Percentiles rank a stretch among this genome's conserved stretches.
Evolutionary conservation across 129 eudicot species (phyloP).

Genomic region (Ambrosia artemisiifolia): DNA sequence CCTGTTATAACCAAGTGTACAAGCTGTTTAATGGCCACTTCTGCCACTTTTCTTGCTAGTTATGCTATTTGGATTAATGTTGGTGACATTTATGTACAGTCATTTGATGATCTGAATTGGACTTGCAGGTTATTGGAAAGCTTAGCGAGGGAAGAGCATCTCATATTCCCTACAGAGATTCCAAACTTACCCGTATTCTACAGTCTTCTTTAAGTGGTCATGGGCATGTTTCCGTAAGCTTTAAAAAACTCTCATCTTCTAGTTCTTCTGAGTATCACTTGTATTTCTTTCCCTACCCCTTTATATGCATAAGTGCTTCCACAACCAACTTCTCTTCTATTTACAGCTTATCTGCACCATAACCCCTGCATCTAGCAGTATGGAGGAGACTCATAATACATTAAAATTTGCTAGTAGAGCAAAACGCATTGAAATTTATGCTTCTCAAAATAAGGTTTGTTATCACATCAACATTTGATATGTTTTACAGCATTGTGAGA

Average conservation of each 20-base stretch:
- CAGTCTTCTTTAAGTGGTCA: slow-evolving; percentile 98
- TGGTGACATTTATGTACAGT: slow-evolving; percentile 6
- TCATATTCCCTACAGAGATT: slow-evolving; percentile 96
- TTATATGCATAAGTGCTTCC: background rate
- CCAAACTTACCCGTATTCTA: slow-evolving; percentile 93
- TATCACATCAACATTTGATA: slow-evolving; percentile 10
- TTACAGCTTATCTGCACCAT: slow-evolving; percentile 93
- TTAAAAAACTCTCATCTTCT: background rate
- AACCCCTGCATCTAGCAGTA: slow-evolving; percentile 96
- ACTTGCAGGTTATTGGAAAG: slow-evolving; percentile 83
- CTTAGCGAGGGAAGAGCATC: slow-evolving; percentile 97
- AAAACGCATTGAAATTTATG: slow-evolving; percentile 87
- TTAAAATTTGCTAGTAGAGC: slow-evolving; percentile 95
- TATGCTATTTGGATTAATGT: background rate
- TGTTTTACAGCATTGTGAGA: slow-evolving; percentile 16
- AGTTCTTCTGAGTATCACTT: slow-evolving; percentile 17
- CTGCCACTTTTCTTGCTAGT: background rate
- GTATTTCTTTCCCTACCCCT: background rate
- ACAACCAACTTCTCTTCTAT: slow-evolving; percentile 14
- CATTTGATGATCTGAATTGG: slow-evolving; percentile 15
- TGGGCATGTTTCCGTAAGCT: slow-evolving; percentile 97
- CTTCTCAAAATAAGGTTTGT: slow-evolving; percentile 86
- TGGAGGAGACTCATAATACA: slow-evolving; percentile 99
- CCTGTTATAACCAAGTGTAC: background rate
- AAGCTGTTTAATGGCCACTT: slow-evolving; percentile 5